These are phyloP conservation scores for Ceratobasidium sp. DNA, from an alignment of 1,284 basidiomycete species.

Conservation along the genomic window DNA sequence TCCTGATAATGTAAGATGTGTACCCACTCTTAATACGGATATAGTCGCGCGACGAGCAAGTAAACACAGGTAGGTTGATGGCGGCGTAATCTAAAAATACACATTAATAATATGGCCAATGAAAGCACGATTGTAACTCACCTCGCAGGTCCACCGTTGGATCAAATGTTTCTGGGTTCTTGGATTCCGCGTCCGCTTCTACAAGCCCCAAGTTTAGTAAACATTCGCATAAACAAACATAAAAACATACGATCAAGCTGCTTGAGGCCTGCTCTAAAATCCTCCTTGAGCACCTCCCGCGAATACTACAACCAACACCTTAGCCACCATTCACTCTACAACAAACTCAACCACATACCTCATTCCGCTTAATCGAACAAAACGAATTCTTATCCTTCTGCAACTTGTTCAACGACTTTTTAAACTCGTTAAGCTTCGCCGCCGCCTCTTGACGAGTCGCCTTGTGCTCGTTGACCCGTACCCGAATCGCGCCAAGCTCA, in stretches of 20 bases:
- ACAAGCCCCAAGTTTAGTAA: slow-evolving; percentile 29
- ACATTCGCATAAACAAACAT: neutral
- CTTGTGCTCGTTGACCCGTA: slow-evolving; percentile 60
- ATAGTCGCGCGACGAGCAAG: slow-evolving; percentile 73
- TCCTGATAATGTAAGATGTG: neutral
- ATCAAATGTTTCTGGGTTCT: slow-evolving; percentile 70
- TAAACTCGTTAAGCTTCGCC: slow-evolving; percentile 64
- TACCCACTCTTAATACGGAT: slow-evolving; percentile 66
- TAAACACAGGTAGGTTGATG: slow-evolving; percentile 74
- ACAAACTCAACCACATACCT: slow-evolving; percentile 59
- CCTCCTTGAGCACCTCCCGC: slow-evolving; percentile 69
- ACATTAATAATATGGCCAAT: neutral
- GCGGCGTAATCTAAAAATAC: slow-evolving; percentile 66
- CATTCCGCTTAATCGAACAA: slow-evolving; percentile 71
- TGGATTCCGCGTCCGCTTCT: slow-evolving; percentile 70
- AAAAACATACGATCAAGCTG: slow-evolving; percentile 67
- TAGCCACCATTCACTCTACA: slow-evolving; percentile 13
- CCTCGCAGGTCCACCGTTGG: slow-evolving; percentile 67
- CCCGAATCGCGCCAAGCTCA: slow-evolving; percentile 62
- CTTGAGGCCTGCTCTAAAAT: slow-evolving; percentile 71
- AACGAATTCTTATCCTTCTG: slow-evolving; percentile 74
- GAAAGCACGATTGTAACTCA: slow-evolving; percentile 53
- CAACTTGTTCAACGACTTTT: slow-evolving; percentile 64
- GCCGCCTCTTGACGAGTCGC: slow-evolving; percentile 65
- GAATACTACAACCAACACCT: slow-evolving; percentile 62